Percentiles rank a stretch among this genome's conserved stretches.
Conservation (phyloP, 2,329 filamentous ascomycete genomes). For the Phaeosphaeriaceae sp. region DNA sequence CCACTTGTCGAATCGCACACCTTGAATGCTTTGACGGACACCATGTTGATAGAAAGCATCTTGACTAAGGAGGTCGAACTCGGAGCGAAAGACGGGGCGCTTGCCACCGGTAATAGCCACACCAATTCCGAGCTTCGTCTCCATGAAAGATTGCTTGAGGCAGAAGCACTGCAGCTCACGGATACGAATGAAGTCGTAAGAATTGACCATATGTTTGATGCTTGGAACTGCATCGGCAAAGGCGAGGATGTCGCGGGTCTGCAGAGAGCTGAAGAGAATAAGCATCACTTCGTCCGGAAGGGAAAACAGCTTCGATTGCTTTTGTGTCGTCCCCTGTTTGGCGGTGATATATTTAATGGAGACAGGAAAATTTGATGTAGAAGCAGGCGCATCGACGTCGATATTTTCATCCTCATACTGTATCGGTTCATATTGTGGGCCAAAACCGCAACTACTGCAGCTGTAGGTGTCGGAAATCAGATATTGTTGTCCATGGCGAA, state of each 20-base stretch:
- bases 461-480: neutral
- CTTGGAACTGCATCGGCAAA: conserved; percentile 49
- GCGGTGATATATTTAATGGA: neutral
- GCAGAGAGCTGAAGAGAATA: conserved; percentile 23
- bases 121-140: conserved; percentile 54
- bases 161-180: conserved; percentile 59
- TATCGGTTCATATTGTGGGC: neutral
- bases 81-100: conserved; percentile 49
- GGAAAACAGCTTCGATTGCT: conserved; percentile 26
- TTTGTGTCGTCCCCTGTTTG: neutral
- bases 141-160: conserved; percentile 52
- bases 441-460: neutral
- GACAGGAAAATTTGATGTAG: neutral
- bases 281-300: conserved; percentile 55
- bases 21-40: conserved; percentile 53
- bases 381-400: neutral
- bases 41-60: conserved; percentile 48
- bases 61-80: conserved; percentile 59
- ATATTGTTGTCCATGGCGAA: neutral
- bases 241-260: conserved; percentile 44
- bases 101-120: conserved; percentile 35
- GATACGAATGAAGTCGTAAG: conserved; percentile 48
- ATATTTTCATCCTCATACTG: neutral
- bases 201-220: conserved; percentile 44
- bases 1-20: conserved; percentile 53